Evolutionary conservation across 768 basidiomycete species (phyloP).

Genomic region (Auricularia sp.): DNA sequence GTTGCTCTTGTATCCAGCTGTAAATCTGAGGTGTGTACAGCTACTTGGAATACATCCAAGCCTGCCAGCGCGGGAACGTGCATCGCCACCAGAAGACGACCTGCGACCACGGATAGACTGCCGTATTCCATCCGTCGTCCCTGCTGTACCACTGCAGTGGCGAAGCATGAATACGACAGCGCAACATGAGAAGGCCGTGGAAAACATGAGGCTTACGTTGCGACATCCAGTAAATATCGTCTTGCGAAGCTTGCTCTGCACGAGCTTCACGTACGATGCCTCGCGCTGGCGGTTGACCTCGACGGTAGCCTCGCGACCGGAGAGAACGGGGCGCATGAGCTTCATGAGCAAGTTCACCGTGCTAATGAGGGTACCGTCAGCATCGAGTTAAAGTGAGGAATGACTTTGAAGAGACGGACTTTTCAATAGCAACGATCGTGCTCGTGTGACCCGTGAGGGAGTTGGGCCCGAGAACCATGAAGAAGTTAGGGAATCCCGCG

Average conservation of each 20-base stretch:
- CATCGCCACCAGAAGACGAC: not conserved
- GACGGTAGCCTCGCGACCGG: no score
- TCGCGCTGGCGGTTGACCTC: no score
- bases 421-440: slow-evolving; percentile 13
- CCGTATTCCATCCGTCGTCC: not conserved
- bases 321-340: not conserved
- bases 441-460: slow-evolving; percentile 14
- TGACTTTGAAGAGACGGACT: not conserved
- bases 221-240: not conserved
- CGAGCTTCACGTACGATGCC: no score
- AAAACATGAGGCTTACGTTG: not conserved
- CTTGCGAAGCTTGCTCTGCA: not conserved
- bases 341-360: not conserved
- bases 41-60: not conserved
- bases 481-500: slow-evolving; percentile 10
- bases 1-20: no score
- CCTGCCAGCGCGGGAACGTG: not conserved
- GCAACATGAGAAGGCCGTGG: not conserved
- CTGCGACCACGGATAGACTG: not conserved
- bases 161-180: not conserved
- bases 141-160: not conserved
- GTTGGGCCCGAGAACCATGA: slow-evolving; percentile 15
- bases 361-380: not conserved
- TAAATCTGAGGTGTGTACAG: no score
- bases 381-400: not conserved